These are phyloP conservation scores for Naumovozyma baii DNA, from an alignment of 805 yeast species.

Conservation along the genomic window DNA sequence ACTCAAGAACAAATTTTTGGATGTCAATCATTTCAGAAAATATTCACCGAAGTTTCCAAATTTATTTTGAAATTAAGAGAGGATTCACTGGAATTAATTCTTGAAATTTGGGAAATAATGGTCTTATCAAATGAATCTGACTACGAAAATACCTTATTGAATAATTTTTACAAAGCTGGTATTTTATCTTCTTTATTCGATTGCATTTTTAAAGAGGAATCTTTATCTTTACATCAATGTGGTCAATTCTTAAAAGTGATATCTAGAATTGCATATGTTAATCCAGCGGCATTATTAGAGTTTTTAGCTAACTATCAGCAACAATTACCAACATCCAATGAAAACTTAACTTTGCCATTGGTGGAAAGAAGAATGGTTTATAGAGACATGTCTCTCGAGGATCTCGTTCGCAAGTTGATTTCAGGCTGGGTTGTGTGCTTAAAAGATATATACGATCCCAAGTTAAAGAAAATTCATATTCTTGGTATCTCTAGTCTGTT, in stretches of 20 bases:
- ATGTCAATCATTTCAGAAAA: slow-evolving; percentile 12
- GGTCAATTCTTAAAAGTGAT: slow-evolving; percentile 30
- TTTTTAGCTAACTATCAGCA: slow-evolving; percentile 22
- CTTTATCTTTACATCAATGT: slow-evolving; percentile 25
- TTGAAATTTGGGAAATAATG: slow-evolving; percentile 32
- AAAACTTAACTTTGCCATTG: slow-evolving; percentile 15
- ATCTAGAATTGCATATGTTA: slow-evolving; percentile 30
- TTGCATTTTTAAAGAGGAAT: slow-evolving; percentile 25
- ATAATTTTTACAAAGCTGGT: slow-evolving; percentile 22
- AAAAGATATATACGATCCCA: slow-evolving; percentile 59
- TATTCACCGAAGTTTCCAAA: slow-evolving; percentile 42
- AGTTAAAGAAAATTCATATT: slow-evolving; percentile 58
- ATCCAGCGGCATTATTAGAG: slow-evolving; percentile 28
- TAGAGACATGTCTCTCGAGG: slow-evolving; percentile 21
- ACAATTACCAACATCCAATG: slow-evolving; percentile 14
- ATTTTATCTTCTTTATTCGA: slow-evolving; percentile 20
- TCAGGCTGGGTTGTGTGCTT: slow-evolving; percentile 38
- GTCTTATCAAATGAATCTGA: slow-evolving; percentile 20
- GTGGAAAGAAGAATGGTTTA: slow-evolving; percentile 16
- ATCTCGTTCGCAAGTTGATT: slow-evolving; percentile 23
- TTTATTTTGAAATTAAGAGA: slow-evolving; percentile 58
- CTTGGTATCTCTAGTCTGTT: slow-evolving; percentile 51
- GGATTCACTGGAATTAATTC: slow-evolving; percentile 47
- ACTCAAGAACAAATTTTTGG: slow-evolving; percentile 32
- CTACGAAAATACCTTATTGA: slow-evolving; percentile 15